Base-by-base conservation (phyloP, 2,329 filamentous ascomycete species). In the Aspergillus udagawae region DNA sequence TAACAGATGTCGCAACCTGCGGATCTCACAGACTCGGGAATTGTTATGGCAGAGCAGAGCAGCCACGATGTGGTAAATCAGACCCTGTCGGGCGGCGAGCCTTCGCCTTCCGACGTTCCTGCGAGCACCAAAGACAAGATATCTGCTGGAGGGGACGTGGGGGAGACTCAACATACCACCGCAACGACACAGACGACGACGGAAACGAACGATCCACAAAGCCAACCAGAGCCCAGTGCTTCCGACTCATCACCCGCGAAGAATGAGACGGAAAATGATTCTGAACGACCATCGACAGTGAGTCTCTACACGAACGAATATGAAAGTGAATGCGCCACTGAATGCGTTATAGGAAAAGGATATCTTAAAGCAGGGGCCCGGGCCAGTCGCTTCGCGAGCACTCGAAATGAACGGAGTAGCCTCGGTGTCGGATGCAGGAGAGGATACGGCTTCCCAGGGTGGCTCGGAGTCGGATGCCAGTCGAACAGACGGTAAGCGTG, bases 21-120 rank as follows among this genome's bases (percentile, higher is more conserved):
- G 54, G 59, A 61, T 52, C 60, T 54, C 54, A 60, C 75, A 82
- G 80, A 75, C 74, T 74, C 78, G 75, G 75, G 78, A 74, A 79
- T 83, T 87, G 85, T 87, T 86, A 87, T 87, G 85, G 85, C 85
- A 86, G 84, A 86, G 83, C 82, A 84, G 83, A 83, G 77, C 73
- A 80, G 78, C 82, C 84, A 85, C 78, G 82, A 87, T 87, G 85
- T 86, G 85, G 84, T 87, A 86, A 85, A 85, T 80, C 80, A 85
- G 82, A 80, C 83, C 80, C 80, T 81, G 85, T 87, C 84, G 84
- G 80, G 83, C 78, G 83, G 83, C 81, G 82, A 80, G 73, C 73
- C 76, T 73, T 80, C 80, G 80, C 81, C 83, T 79, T 83, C 84
- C 83, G 84, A 85, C 83, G 83, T 80, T 78, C 79, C 81, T 86